Percentiles rank a stretch among this genome's conserved stretches.
These are phyloP conservation scores for Takashimella tepidaria DNA, from an alignment of 1,284 basidiomycete genomes.

Conservation along the genomic window DNA sequence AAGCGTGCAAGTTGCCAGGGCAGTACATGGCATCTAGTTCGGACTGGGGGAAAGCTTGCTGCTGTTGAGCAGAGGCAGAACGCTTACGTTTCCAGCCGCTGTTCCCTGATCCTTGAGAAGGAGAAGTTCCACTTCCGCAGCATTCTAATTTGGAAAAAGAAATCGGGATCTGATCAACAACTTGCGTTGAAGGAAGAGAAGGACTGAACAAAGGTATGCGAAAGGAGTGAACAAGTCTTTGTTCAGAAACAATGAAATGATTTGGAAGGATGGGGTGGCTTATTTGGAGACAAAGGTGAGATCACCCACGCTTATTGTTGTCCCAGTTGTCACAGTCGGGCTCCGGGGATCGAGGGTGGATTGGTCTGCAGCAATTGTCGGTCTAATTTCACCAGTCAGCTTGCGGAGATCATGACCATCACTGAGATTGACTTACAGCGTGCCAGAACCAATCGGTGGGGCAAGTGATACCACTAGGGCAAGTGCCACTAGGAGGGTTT, in stretches of 20 bases:
- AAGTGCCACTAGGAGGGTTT: constrained; percentile 24
- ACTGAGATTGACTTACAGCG: constrained; percentile 9
- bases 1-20: constrained; percentile 34
- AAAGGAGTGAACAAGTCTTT: too few relatives aligned
- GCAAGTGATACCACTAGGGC: constrained; percentile 33
- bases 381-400: not conserved
- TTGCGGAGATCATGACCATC: not conserved
- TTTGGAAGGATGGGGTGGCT: not conserved
- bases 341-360: constrained; percentile 25
- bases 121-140: constrained; percentile 19
- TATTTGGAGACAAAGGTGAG: not conserved
- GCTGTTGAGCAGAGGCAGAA: constrained; percentile 16
- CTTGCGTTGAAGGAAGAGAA: not conserved
- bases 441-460: constrained; percentile 44
- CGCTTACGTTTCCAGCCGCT: constrained; percentile 16
- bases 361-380: constrained; percentile 24
- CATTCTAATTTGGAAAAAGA: constrained; percentile 23
- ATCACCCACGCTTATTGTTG: constrained; percentile 24
- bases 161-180: not conserved
- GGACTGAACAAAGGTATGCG: not conserved
- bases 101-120: constrained; percentile 2
- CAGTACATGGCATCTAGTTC: constrained; percentile 41
- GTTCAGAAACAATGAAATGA: too few relatives aligned
- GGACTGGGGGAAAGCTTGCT: constrained; percentile 23
- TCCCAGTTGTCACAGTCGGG: constrained; percentile 41